These are phyloP conservation scores for Lumnitzera racemosa DNA, from an alignment of 345 rosid species.

Conservation along the genomic window DNA sequence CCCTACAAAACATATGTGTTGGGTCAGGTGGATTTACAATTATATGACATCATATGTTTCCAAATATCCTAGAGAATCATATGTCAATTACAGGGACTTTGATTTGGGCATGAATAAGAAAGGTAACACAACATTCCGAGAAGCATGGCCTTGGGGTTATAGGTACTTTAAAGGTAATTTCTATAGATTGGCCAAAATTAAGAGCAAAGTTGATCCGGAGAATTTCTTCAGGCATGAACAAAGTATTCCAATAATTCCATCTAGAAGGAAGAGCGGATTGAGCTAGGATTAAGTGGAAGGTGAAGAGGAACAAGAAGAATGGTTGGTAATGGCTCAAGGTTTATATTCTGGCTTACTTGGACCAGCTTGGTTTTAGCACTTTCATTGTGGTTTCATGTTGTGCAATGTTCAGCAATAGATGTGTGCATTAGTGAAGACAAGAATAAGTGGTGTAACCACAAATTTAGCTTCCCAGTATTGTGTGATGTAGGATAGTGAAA, in stretches of 20 bases:
- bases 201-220: conserved; percentile 15
- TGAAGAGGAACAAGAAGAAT: neutral
- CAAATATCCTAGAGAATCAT: conserved; percentile 19
- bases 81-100: conserved; percentile 29
- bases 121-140: neutral
- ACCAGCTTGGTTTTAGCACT: neutral
- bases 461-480: no score
- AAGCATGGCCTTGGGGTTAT: conserved; percentile 10
- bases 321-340: neutral
- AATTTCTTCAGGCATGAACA: conserved; percentile 22
- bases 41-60: conserved; percentile 27
- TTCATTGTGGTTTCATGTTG: no score
- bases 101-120: conserved; percentile 19
- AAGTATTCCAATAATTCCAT: conserved; percentile 13
- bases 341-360: neutral
- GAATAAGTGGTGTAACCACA: no score
- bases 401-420: no score
- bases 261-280: no score
- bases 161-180: conserved; percentile 17
- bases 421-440: no score
- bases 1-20: conserved; percentile 14
- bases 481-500: no score
- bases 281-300: no score
- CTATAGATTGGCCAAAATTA: conserved; percentile 13
- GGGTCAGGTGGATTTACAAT: conserved; percentile 20